Conservation (phyloP, 139 green algal species). For the Nannochloris sp. region DNA sequence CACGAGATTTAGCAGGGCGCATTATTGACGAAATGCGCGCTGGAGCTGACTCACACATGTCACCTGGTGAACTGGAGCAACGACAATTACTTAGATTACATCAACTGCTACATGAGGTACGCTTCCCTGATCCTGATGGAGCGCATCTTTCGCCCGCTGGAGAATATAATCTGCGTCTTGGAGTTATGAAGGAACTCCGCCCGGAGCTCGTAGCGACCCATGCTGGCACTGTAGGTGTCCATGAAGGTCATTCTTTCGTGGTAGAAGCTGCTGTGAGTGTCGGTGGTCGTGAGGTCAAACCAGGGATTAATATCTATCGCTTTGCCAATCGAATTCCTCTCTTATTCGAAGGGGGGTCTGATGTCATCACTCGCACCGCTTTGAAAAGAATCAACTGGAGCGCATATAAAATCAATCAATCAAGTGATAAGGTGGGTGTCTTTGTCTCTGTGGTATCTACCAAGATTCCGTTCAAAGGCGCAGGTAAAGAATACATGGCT, state of each 20-base stretch:
- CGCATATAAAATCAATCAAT: slow-evolving; percentile 95
- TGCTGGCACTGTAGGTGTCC: slow-evolving; percentile 67
- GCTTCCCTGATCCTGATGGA: slow-evolving; percentile 69
- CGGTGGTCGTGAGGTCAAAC: slow-evolving; percentile 80
- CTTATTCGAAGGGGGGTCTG: slow-evolving; percentile 87
- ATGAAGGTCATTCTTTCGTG: slow-evolving; percentile 93
- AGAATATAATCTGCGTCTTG: slow-evolving; percentile 97
- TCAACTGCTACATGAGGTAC: slow-evolving; percentile 78
- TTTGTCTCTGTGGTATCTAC: slow-evolving; percentile 96
- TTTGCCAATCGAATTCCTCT: slow-evolving; percentile 98
- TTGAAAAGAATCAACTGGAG: slow-evolving; percentile 88
- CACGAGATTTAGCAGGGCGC: slow-evolving; percentile 44
- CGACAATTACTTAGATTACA: slow-evolving; percentile 79
- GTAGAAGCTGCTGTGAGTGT: slow-evolving; percentile 88
- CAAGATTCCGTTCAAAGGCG: slow-evolving; percentile 98
- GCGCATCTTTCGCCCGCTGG: slow-evolving; percentile 73
- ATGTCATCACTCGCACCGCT: slow-evolving; percentile 90
- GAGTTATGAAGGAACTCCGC: slow-evolving; percentile 92
- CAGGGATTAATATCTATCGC: slow-evolving; percentile 85
- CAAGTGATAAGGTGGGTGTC: slow-evolving; percentile 85
- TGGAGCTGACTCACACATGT: slow-evolving; percentile 38
- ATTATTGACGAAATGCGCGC: slow-evolving; percentile 72
- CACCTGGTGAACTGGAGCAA: slow-evolving; percentile 46
- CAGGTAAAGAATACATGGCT: slow-evolving; percentile 97
- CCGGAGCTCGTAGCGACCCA: slow-evolving; percentile 92